Evolutionary conservation across 441 rosid species (phyloP), one percentile per base, ranked within the genome.

Genomic region (Populus hybrid): DNA sequence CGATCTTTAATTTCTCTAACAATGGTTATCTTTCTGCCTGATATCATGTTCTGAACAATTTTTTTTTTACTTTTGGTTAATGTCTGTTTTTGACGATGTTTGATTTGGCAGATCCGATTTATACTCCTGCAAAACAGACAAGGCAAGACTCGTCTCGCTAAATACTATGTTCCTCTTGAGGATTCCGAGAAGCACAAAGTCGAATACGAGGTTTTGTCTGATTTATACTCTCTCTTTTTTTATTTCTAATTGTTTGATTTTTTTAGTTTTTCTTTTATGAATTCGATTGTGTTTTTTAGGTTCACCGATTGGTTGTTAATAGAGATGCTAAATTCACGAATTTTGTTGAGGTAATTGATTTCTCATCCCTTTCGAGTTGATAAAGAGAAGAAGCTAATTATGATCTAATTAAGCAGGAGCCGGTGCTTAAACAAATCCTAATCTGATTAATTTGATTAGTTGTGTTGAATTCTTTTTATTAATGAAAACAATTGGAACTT

Each of bases 131-230:
- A 95, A 86, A 95, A 94, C 88, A 90, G 99, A 87, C 99, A 95
- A 83, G 99, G 99, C 3, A 95, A 95, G 91, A 95, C 99, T 82
- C 97, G 99, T 84, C 97, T 95, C 9, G 98, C 99, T 77, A 95
- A 95, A 79, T 95, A 95, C 88, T 95, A 95, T 77, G 97, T 96
- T 56, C 99, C 98, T 80, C 96, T 94, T 70, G 98, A 95, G 82
- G 99, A 95, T 71, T 89, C 98, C 40, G 98, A 95, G 92, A 95
- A 95, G 88, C 98, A 95, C 91, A 94, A 90, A 80, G 98, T 95
- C 80, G 99, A 95, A 83, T 95, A 95, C 89, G 99, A 95, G 95
- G 99, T 92, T 71, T 18, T 26, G 9, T 53, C 16, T 38, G 18
- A 2, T 35, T 23, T 8, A n/a, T 31, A 23, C 16, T 23, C 8